A percentile compares a stretch with the other conserved stretches of the same genome.
These are phyloP conservation scores for Phylloporus sp. DNA, from an alignment of 768 basidiomycete genomes.

Conservation along the genomic window DNA sequence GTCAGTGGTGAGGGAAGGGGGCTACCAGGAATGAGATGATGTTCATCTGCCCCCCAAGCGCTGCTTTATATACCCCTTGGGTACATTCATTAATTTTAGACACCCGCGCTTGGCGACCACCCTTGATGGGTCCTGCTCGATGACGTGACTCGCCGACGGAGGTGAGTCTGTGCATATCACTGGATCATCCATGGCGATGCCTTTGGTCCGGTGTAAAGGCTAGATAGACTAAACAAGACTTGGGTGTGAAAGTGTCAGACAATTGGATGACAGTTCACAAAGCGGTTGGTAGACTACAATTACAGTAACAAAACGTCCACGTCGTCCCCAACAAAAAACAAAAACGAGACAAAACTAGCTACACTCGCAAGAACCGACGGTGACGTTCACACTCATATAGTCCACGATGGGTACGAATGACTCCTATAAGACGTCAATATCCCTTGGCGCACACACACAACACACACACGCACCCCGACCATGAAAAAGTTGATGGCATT, in stretches of 20 bases:
- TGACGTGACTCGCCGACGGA: too few relatives aligned
- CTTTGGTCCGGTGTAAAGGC: too few relatives aligned
- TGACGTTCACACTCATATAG: slow-evolving; percentile 23
- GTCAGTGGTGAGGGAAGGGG: too few relatives aligned
- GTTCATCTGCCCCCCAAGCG: too few relatives aligned
- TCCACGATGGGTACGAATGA: slow-evolving; percentile 10
- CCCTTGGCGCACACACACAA: neutral
- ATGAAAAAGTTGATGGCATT: slow-evolving; percentile 36
- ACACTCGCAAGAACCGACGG: slow-evolving; percentile 1
- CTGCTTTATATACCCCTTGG: slow-evolving; percentile 19
- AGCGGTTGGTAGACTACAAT: neutral
- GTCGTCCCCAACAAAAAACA: too few relatives aligned
- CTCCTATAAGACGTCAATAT: neutral
- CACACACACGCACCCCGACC: slow-evolving; percentile 34
- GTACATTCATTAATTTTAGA: neutral
- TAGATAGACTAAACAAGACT: too few relatives aligned
- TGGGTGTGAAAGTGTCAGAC: too few relatives aligned
- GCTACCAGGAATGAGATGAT: too few relatives aligned
- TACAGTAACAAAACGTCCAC: neutral
- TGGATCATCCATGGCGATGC: too few relatives aligned
- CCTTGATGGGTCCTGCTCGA: neutral
- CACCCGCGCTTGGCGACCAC: neutral
- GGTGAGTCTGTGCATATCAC: too few relatives aligned
- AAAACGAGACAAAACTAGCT: too few relatives aligned
- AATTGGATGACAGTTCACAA: too few relatives aligned